These are phyloP conservation scores for Candida frijolesensis DNA, from an alignment of 1,139 yeast genomes.

Conservation along the genomic window DNA sequence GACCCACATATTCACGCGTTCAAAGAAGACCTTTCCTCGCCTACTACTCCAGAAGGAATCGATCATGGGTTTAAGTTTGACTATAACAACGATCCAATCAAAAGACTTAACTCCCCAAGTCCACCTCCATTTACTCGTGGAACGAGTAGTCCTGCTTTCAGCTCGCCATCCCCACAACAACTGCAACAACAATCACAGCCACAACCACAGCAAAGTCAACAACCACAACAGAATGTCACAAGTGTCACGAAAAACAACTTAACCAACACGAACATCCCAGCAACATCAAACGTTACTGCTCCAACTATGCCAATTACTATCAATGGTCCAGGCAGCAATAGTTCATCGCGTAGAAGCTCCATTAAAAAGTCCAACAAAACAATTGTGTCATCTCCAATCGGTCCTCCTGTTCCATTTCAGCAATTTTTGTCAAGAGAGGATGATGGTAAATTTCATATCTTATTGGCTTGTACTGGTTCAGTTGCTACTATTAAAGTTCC, in stretches of 20 bases:
- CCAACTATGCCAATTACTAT: conserved; percentile 25
- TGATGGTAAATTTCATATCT: conserved; percentile 80
- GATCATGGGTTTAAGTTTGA: conserved; percentile 13
- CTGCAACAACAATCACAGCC: background rate
- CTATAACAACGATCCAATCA: background rate
- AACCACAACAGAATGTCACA: too few relatives aligned
- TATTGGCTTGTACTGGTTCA: conserved; percentile 92
- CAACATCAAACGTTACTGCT: conserved; percentile 7
- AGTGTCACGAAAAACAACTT: too few relatives aligned
- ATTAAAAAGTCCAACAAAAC: conserved; percentile 34
- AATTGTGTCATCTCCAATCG: conserved; percentile 56
- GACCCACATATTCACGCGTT: conserved; percentile 1
- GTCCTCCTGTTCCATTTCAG: conserved; percentile 74
- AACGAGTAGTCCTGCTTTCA: conserved; percentile 2
- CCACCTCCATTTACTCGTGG: conserved; percentile 15
- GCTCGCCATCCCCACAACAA: conserved; percentile 11
- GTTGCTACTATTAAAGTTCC: conserved; percentile 96
- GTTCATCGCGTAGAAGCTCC: conserved; percentile 24
- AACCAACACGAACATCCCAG: background rate
- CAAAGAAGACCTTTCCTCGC: conserved; percentile 9
- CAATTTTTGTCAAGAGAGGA: conserved; percentile 71
- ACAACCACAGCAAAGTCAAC: background rate
- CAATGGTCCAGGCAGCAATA: conserved; percentile 13
- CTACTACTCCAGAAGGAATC: conserved; percentile 11
- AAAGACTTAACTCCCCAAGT: conserved; percentile 15